These are phyloP conservation scores for Penicillium atrosanguineum DNA, from an alignment of 495 filamentous ascomycete genomes.

Conservation along the genomic window DNA sequence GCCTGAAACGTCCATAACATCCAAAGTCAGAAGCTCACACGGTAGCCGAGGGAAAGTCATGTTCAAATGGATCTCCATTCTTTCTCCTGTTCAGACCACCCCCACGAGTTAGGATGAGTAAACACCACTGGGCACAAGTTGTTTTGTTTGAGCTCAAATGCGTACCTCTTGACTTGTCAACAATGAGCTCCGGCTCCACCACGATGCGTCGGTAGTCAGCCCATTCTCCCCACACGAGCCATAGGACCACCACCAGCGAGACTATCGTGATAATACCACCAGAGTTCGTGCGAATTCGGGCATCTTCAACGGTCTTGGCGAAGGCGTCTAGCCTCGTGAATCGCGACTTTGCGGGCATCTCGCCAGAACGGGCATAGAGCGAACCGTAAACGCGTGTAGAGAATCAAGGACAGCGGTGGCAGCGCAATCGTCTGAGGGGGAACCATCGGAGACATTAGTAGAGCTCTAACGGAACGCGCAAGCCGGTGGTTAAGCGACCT, in stretches of 20 bases:
- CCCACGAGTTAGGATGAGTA: background rate
- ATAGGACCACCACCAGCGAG: slow-evolving; percentile 82
- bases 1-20: slow-evolving; percentile 98
- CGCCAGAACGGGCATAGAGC: slow-evolving; percentile 29
- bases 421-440: slow-evolving; percentile 2
- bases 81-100: slow-evolving; percentile 62
- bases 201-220: slow-evolving; percentile 82
- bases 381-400: slow-evolving; percentile 1
- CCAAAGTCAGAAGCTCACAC: slow-evolving; percentile 92
- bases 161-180: slow-evolving; percentile 91
- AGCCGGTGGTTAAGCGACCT: slow-evolving; percentile 1
- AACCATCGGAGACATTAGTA: slow-evolving; percentile 9
- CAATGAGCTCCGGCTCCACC: slow-evolving; percentile 88
- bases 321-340: slow-evolving; percentile 97
- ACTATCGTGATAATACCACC: slow-evolving; percentile 92
- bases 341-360: slow-evolving; percentile 65
- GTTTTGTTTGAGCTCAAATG: background rate
- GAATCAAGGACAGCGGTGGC: slow-evolving; percentile 3
- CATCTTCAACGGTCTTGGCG: slow-evolving; percentile 98
- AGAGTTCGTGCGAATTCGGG: slow-evolving; percentile 92
- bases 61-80: slow-evolving; percentile 98
- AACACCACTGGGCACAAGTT: background rate
- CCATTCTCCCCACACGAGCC: slow-evolving; percentile 94
- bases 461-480: slow-evolving; percentile 15
- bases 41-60: slow-evolving; percentile 92